Base-by-base conservation (phyloP, 106 monocot species). In the Iris macrosiphon region DNA sequence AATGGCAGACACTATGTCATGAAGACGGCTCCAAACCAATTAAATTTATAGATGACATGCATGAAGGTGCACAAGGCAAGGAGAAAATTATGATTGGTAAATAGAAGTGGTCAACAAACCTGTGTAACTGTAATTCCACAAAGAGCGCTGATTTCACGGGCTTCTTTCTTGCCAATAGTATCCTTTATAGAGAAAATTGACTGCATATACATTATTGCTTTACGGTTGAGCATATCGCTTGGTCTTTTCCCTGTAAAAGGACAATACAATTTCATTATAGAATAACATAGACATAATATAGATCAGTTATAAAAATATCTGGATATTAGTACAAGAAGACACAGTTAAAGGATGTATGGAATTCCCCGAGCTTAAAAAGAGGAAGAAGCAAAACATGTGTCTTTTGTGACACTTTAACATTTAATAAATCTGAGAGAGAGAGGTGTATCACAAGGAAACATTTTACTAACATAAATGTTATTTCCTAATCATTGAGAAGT, bases 181-280 rank as follows among this genome's bases (percentile, higher is more conserved):
- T 98, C 98, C 67, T 98, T 98, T 35, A 98, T 70, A n/a, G 98
- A 79, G 67, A 98, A 98, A 62, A 98, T 23, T 16, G 87, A 98
- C 55, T 98, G 90, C 83, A 98, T 77, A 43, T 83, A 91, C 40
- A 87, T 83, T 16, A 91, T 51, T 52, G 98, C 91, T 74, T 98
- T 98, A 46, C 87, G 83, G 55, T 98, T 98, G 33, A 98, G 65
- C 70, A 87, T 65, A 66, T 98, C 91, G 54, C 83, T 68, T 24
- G 82, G 87, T 31, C 62, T 91, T 69, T 98, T 98, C 7, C 98
- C 98, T 98, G 59, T 40, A 66, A 59, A 79, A 68, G 0, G 0
- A 17, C 35, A 15, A n/a, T 12, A 40, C 4, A 22, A 42, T 21
- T 22, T 9, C 47, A 31, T 34, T 24, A 35, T 26, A 7, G 17